Conservation (phyloP, 495 filamentous ascomycete genomes). For the Penicillium cataractarum region DNA sequence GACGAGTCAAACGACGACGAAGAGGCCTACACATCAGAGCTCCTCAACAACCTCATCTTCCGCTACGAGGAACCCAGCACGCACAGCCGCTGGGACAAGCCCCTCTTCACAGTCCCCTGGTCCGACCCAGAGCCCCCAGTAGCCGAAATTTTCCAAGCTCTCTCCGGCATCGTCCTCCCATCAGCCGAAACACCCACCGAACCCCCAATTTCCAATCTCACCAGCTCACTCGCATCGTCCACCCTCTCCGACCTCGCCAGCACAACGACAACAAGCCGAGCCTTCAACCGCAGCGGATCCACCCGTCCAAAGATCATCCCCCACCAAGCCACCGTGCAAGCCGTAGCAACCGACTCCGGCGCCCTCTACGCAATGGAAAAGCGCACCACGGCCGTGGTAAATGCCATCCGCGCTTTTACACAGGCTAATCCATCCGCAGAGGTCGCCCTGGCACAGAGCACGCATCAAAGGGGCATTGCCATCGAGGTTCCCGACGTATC, state of each 20-base stretch:
- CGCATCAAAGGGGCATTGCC: slow-evolving; percentile 37
- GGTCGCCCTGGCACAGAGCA: slow-evolving; percentile 52
- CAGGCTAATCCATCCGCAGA: slow-evolving; percentile 44
- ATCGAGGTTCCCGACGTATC: slow-evolving; percentile 44
- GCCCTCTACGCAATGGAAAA: slow-evolving; percentile 87
- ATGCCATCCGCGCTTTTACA: slow-evolving; percentile 68
- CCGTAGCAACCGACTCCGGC: slow-evolving; percentile 66
- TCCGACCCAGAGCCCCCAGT: slow-evolving; percentile 70
- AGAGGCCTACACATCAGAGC: slow-evolving; percentile 63
- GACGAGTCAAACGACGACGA: slow-evolving; percentile 31
- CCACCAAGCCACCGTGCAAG: slow-evolving; percentile 79
- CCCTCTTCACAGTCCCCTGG: slow-evolving; percentile 86
- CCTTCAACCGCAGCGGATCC: slow-evolving; percentile 21
- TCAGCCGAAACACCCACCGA: slow-evolving; percentile 32
- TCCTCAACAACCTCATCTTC: slow-evolving; percentile 92
- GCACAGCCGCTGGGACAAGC: slow-evolving; percentile 93
- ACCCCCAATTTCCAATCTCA: slow-evolving; percentile 28
- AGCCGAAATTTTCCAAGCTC: slow-evolving; percentile 78
- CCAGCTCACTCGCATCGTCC: slow-evolving; percentile 30
- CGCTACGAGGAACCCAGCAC: slow-evolving; percentile 96
- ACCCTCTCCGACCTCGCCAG: slow-evolving; percentile 40
- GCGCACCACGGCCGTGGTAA: slow-evolving; percentile 79
- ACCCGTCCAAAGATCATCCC: slow-evolving; percentile 58
- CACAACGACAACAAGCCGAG: slow-evolving; percentile 27
- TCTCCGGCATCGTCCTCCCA: slow-evolving; percentile 51